Conservation (phyloP, 352 stramenopile species). For the Globisporangium solare region DNA sequence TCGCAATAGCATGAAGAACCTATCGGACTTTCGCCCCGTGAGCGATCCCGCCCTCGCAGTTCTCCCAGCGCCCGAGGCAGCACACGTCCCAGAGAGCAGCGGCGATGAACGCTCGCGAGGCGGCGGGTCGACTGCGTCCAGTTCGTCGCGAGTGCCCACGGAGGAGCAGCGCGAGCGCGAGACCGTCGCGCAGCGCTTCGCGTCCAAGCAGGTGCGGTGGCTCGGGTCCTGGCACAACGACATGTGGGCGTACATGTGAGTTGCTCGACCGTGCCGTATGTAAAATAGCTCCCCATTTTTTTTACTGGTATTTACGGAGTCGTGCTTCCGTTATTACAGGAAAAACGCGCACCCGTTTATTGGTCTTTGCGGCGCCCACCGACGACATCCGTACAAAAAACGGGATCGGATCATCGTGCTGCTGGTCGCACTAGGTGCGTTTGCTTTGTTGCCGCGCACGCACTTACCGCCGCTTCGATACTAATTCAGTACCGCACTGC, state of each 20-base stretch:
- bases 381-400: slow-evolving; percentile 50
- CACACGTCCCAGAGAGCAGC: background rate
- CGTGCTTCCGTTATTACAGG: slow-evolving; percentile 21
- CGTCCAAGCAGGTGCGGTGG: slow-evolving; percentile 43
- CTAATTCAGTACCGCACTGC: too few species aligned
- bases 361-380: slow-evolving; percentile 31
- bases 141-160: slow-evolving; percentile 3
- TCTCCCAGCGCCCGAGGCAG: background rate
- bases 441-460: too few species aligned
- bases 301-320: slow-evolving; percentile 28
- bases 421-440: slow-evolving; percentile 39
- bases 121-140: slow-evolving; percentile 18
- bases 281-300: background rate
- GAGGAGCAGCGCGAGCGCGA: slow-evolving; percentile 19
- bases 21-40: slow-evolving; percentile 30
- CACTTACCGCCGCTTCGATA: too few species aligned
- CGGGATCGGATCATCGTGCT: slow-evolving; percentile 47
- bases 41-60: slow-evolving; percentile 5
- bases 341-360: slow-evolving; percentile 56
- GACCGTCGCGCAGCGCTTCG: slow-evolving; percentile 29
- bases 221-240: slow-evolving; percentile 35
- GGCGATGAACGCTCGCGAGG: slow-evolving; percentile 16
- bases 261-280: slow-evolving; percentile 1
- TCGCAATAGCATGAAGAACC: slow-evolving; percentile 24
- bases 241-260: slow-evolving; percentile 61